Evolutionary conservation across 768 basidiomycete species (phyloP).

Genomic region (Pholiota conissans): DNA sequence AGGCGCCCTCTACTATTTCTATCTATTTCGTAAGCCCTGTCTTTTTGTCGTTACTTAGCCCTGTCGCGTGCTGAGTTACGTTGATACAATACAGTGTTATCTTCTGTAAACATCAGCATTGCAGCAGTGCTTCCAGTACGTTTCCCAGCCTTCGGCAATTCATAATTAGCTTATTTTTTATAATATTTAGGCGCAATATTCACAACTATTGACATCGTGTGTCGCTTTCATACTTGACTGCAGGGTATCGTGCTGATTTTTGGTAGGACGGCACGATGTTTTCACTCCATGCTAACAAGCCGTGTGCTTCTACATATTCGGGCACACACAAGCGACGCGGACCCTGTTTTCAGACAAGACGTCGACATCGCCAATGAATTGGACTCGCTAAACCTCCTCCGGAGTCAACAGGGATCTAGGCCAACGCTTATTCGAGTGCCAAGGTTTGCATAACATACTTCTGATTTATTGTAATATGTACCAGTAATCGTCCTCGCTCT

Average conservation of each 20-base stretch:
- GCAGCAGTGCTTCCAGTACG: slow-evolving; percentile 10
- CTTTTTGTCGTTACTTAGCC: too few relatives aligned
- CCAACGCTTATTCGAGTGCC: neutral
- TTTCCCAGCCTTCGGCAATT: neutral
- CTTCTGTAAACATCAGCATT: slow-evolving; percentile 9
- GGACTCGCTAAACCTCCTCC: neutral
- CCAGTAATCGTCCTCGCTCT: neutral
- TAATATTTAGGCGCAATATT: neutral
- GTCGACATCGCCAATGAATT: neutral
- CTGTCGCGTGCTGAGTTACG: too few relatives aligned
- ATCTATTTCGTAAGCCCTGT: slow-evolving; percentile 7
- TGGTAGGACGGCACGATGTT: slow-evolving; percentile 8
- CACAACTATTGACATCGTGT: slow-evolving; percentile 2
- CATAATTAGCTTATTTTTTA: neutral
- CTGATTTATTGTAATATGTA: neutral
- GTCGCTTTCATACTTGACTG: neutral
- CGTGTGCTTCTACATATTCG: slow-evolving; percentile 15
- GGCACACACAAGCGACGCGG: neutral
- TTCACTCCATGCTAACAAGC: slow-evolving; percentile 13
- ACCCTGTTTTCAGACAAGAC: neutral
- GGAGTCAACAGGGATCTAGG: neutral
- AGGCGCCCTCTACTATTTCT: slow-evolving; percentile 13
- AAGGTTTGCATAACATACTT: neutral
- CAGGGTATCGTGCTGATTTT: neutral
- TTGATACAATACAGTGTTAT: slow-evolving; percentile 1